A percentile compares a stretch with the other conserved stretches of the same genome.
These are phyloP conservation scores for Kurtzmaniella natalensis DNA, from an alignment of 1,139 yeast species.

Conservation along the genomic window DNA sequence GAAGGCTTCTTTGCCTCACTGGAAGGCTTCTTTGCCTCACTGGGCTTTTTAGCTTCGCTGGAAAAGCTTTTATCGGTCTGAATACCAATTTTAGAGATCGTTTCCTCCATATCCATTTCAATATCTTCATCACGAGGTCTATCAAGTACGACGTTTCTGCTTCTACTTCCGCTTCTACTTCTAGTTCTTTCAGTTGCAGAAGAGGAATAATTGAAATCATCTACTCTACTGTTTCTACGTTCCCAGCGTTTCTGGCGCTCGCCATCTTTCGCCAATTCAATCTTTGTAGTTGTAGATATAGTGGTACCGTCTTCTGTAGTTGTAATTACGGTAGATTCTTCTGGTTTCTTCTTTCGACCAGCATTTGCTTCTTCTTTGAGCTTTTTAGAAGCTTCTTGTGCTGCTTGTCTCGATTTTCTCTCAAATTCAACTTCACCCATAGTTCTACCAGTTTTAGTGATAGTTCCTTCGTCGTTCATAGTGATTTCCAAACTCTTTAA, in stretches of 20 bases:
- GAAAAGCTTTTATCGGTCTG: no score
- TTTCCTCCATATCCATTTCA: no score
- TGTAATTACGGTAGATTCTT: not conserved
- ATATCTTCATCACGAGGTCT: no score
- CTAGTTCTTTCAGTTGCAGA: not conserved
- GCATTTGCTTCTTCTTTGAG: slow-evolving; percentile 5
- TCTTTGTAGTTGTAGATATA: not conserved
- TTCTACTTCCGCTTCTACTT: not conserved
- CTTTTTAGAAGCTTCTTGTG: slow-evolving; percentile 9
- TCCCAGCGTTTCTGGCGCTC: slow-evolving; percentile 7
- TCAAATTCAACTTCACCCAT: slow-evolving; percentile 5
- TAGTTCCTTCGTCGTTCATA: slow-evolving; percentile 16
- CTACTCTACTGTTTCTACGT: not conserved
- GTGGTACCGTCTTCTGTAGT: slow-evolving; percentile 3
- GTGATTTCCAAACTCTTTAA: slow-evolving; percentile 18
- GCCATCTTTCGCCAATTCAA: slow-evolving; percentile 1
- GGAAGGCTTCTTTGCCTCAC: no score
- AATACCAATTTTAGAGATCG: no score
- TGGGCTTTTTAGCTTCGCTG: no score
- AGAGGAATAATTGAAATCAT: not conserved
- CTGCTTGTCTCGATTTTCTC: slow-evolving; percentile 10
- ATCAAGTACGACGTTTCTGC: no score
- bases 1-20: no score
- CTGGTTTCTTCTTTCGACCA: slow-evolving; percentile 2
- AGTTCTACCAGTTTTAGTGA: slow-evolving; percentile 1